Evolutionary conservation across 2,329 filamentous ascomycete species (phyloP), one percentile per base, ranked within the genome.

Genomic region (Penicillium sp.): DNA sequence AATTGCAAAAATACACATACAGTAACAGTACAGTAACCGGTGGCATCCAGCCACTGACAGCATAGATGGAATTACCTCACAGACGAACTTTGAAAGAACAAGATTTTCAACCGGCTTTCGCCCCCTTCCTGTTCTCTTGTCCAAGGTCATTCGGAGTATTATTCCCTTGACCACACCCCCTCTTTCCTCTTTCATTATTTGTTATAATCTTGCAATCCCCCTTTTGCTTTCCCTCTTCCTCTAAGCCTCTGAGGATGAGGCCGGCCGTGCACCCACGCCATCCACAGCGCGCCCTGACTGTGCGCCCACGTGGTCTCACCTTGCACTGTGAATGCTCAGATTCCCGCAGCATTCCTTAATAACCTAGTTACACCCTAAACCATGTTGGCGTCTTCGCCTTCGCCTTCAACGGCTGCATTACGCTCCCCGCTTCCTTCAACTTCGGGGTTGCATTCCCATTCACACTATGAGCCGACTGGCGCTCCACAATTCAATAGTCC

Each of bases 371-470:
- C 48, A 11, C 40, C 27, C 31, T 21, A 21, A 62, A 55, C 53
- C 53, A 76, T 76, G 72, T 70, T 76, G 66, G 68, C 72, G 59
- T 76, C 75, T 29, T 77, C 75, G 58, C 73, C 75, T 41, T 76
- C 75, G 54, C 73, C 75, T 27, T 70, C 71, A 25, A 72, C 74
- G 59, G 68, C 71, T 57, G 69, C 72, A 50, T 65, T 76, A 61
- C 74, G 72, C 60, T 67, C 62, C 49, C 63, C 63, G 55, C 61
- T 59, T 40, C 53, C 61, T 55, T 60, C 64, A 34, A 61, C 63
- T 48, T 59, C 62, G 51, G 61, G 53, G 21, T 48, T 63, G 49
- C 56, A 60, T 59, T 66, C 60, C 38, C 70, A 72, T 60, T 65
- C 60, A 44, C 70, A 72, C 58, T 69, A 72, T 69, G 71, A 73